A percentile compares a stretch with the other conserved stretches of the same genome.
Conservation (phyloP, 2,329 filamentous ascomycete genomes). For the Akanthomyces dipterigenus region DNA sequence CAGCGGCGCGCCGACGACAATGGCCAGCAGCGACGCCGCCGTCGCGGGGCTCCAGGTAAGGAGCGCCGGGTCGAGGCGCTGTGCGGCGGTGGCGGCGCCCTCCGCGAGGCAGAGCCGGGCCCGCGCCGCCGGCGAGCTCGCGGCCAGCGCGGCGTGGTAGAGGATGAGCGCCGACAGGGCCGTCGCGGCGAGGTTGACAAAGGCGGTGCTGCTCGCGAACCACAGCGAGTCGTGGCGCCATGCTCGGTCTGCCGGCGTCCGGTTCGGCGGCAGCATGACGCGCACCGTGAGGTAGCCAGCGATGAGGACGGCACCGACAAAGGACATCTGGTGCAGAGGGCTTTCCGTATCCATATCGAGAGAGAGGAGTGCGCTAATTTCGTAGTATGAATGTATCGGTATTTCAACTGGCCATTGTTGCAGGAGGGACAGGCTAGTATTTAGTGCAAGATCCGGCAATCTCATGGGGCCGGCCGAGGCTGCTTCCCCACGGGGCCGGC, state of each 20-base stretch:
- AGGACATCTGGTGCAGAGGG: background rate
- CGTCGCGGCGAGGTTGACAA: background rate
- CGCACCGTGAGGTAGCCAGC: background rate
- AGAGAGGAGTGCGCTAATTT: background rate
- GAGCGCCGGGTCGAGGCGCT: background rate
- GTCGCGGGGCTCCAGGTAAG: background rate
- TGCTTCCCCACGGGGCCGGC: background rate
- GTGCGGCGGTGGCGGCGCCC: background rate
- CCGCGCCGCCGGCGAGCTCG: background rate
- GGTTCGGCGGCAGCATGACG: constrained; percentile 5
- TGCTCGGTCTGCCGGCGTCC: background rate
- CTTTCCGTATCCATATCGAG: background rate
- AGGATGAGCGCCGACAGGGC: background rate
- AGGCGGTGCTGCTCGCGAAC: background rate
- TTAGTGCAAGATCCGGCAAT: background rate
- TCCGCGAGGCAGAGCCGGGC: background rate
- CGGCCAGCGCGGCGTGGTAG: background rate
- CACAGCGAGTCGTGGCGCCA: constrained; percentile 3
- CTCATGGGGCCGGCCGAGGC: background rate
- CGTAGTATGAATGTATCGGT: background rate
- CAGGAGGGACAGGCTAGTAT: too few relatives aligned
- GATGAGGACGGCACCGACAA: background rate
- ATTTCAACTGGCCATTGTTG: background rate
- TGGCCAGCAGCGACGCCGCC: background rate
- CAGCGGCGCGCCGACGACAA: constrained; percentile 25